Conservation (phyloP, 2,329 filamentous ascomycete genomes). For the Daldinia sp. region DNA sequence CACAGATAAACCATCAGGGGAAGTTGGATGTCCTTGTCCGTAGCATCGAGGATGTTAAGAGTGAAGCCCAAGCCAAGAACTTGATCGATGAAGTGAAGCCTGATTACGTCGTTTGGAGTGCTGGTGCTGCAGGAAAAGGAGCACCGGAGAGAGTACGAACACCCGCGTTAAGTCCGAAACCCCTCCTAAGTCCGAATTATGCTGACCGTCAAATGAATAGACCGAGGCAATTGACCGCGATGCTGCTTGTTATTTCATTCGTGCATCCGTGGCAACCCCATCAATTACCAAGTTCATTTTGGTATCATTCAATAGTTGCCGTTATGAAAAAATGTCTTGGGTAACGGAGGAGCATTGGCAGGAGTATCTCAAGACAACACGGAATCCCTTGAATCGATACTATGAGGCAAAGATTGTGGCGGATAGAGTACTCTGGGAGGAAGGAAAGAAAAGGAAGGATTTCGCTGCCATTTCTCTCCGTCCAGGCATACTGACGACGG, state of each 20-base stretch:
- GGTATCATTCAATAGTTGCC: not conserved
- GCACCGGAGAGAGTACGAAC: not conserved
- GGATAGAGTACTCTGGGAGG: not conserved
- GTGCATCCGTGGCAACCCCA: not conserved
- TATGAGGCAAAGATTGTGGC: not conserved
- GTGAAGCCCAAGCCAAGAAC: not conserved
- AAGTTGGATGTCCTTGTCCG: not conserved
- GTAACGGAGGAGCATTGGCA: not conserved
- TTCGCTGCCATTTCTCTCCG: not conserved
- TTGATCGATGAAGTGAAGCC: not conserved
- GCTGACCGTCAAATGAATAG: not conserved
- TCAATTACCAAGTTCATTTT: not conserved
- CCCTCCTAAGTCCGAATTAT: not conserved
- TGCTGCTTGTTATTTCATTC: conserved; percentile 1
- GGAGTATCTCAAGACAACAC: not conserved
- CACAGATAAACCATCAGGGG: not conserved
- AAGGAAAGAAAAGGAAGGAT: not conserved
- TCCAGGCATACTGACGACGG: not conserved
- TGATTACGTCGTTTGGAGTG: not conserved
- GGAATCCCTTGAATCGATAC: not conserved
- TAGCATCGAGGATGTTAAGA: not conserved
- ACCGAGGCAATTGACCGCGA: not conserved
- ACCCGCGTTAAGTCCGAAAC: not conserved
- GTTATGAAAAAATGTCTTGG: not conserved
- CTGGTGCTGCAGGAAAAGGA: not conserved